Evolutionary conservation across 257 asterid species (phyloP), one percentile per base, ranked within the genome.

Genomic region (Nicotiana otophora): DNA sequence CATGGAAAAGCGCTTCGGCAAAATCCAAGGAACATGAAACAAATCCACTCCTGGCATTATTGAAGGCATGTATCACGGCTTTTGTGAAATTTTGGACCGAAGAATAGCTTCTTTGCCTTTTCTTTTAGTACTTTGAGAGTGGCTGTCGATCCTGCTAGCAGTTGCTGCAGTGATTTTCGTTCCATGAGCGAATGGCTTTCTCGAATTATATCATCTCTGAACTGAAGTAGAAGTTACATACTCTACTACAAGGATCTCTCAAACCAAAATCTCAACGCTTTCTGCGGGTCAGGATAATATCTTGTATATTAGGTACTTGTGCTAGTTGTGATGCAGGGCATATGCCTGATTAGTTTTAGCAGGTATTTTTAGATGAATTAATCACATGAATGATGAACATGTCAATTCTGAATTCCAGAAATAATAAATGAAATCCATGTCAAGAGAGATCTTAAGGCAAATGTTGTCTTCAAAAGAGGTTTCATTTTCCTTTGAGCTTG

Each of bases 61-160:
- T 93, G 14, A 86, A 89, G 87, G 89, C 94, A 34, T 82, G 92
- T 17, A 66, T 91, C 62, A 76, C 89, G 42, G 92, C 96, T 14
- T 83, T 95, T 28, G 88, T 89, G 85, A 95, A 89, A 88, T 91
- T 93, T 80, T 90, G 90, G 93, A 90, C 90, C 6, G 94, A 90
- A 81, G 92, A 84, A 86, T 64, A 82, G 65, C 63, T 65, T 62
- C 23, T 65, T 10, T 2, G 30, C 10, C 46, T 81, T 78, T 61
- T 54, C 53, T 78, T 48, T 42, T 77, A 48, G 7, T 20, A 46
- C 33, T 78, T 58, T 62, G 61, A 42, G 79, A 60, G 42, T 81
- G 63, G 19, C 17, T 28, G 60, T 36, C 20, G 80, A 63, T 7
- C 23, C 31, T 31, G 34, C 34, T 4, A 46, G 61, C 33, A 82